phyloP scores from a whole-genome alignment of 2,329 filamentous ascomycete species.

The Diaporthe vaccinii region DNA sequence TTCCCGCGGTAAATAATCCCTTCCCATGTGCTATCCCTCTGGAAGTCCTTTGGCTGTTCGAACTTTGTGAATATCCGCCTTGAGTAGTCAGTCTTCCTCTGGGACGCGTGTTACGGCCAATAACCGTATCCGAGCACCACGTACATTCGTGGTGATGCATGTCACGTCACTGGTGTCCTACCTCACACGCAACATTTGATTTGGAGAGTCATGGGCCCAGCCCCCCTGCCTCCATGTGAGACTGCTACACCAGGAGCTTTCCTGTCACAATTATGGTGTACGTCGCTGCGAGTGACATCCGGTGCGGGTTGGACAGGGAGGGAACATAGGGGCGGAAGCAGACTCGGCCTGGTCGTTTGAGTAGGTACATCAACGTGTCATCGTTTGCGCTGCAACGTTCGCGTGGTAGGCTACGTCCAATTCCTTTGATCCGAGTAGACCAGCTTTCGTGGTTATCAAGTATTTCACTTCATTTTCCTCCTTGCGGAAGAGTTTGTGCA shows the following conservation, averaged over 20 bases:
- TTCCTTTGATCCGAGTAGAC: not conserved
- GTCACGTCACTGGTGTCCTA: too few species aligned
- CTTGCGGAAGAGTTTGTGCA: not conserved
- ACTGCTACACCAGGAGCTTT: not conserved
- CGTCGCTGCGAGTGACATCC: not conserved
- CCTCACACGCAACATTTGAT: too few species aligned
- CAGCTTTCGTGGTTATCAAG: not conserved
- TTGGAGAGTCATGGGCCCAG: not conserved
- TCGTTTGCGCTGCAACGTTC: not conserved
- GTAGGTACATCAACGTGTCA: not conserved
- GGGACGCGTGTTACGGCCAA: too few species aligned
- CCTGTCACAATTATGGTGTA: not conserved
- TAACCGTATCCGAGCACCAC: fast-evolving
- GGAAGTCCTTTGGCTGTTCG: too few species aligned
- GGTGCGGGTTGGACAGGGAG: not conserved
- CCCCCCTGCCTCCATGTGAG: not conserved
- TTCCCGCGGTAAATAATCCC: too few species aligned
- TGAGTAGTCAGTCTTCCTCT: too few species aligned
- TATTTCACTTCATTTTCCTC: not conserved
- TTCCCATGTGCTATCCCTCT: too few species aligned
- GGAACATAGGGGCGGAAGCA: too few species aligned
- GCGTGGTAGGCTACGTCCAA: not conserved
- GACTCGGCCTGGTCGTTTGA: not conserved
- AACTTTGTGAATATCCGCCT: too few species aligned
- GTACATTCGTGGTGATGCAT: too few species aligned